Evolutionary conservation across 148 eudicot genomes (phyloP).

Genomic region (Rhododendron henanense): DNA sequence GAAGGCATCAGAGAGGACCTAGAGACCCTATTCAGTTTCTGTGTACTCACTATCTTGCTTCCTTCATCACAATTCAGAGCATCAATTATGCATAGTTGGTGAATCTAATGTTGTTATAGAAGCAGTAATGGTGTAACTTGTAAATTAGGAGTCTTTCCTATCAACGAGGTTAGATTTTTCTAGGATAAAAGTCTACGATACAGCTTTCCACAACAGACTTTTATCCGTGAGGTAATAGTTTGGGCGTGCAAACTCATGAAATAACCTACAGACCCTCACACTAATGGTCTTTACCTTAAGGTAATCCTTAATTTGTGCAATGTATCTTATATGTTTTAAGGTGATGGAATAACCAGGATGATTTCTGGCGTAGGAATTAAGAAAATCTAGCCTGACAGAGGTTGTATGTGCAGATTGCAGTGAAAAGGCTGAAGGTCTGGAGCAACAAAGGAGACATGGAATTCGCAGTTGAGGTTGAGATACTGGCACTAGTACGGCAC

Average conservation of each 20-base stretch:
- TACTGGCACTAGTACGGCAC: conserved; percentile 80
- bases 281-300: neutral
- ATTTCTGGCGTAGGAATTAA: neutral
- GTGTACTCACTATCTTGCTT: neutral
- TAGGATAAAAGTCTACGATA: neutral
- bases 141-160: neutral
- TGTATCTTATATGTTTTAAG: neutral
- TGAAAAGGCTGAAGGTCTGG: conserved; percentile 86
- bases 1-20: neutral
- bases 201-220: neutral
- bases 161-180: neutral
- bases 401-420: conserved; percentile 68
- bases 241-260: neutral
- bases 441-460: conserved; percentile 82
- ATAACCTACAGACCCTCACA: neutral
- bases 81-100: neutral
- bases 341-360: neutral
- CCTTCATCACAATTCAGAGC: neutral
- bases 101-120: neutral
- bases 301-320: neutral
- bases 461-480: conserved; percentile 80
- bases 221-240: neutral
- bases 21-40: neutral
- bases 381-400: neutral
- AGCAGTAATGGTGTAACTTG: neutral